phyloP scores from a whole-genome alignment of 2,329 filamentous ascomycete species.

The Exophiala viscosa region DNA sequence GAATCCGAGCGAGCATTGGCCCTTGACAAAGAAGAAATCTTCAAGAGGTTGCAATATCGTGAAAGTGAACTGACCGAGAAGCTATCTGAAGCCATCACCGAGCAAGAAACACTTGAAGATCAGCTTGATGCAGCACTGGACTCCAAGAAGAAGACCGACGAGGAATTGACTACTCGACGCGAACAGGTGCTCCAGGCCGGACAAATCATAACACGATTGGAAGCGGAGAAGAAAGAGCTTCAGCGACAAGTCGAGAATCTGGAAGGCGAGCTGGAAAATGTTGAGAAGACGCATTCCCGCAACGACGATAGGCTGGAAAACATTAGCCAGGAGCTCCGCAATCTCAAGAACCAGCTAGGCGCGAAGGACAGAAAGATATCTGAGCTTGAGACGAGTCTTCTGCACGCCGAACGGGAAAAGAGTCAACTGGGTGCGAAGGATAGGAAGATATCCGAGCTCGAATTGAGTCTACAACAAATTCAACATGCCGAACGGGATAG shows the following conservation, averaged over 20 bases:
- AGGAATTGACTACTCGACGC: slow-evolving; percentile 74
- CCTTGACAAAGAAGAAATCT: slow-evolving; percentile 97
- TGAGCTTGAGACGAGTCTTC: slow-evolving; percentile 77
- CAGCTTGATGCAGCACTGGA: slow-evolving; percentile 85
- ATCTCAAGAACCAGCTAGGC: slow-evolving; percentile 84
- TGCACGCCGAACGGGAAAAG: slow-evolving; percentile 84
- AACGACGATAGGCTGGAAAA: slow-evolving; percentile 71
- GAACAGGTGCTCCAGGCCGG: slow-evolving; percentile 88
- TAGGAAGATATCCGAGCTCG: slow-evolving; percentile 81
- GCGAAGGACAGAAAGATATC: slow-evolving; percentile 86
- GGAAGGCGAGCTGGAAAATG: slow-evolving; percentile 66
- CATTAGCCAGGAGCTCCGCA: slow-evolving; percentile 74
- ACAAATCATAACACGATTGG: slow-evolving; percentile 76
- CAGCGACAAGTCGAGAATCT: slow-evolving; percentile 64
- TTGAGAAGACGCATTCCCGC: slow-evolving; percentile 67
- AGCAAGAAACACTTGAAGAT: slow-evolving; percentile 90
- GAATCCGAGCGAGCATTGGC: slow-evolving; percentile 95
- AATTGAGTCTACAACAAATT: slow-evolving; percentile 73
- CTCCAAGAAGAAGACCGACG: slow-evolving; percentile 83
- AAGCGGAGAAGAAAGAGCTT: slow-evolving; percentile 78
- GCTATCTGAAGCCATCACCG: slow-evolving; percentile 82
- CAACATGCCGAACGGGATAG: slow-evolving; percentile 79
- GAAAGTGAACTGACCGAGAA: slow-evolving; percentile 92
- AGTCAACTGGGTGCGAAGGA: slow-evolving; percentile 88
- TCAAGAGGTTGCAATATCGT: slow-evolving; percentile 88